Percentiles rank a stretch among this genome's conserved stretches.
These are phyloP conservation scores for Prunus davidiana DNA, from an alignment of 306 rosid species.

Conservation along the genomic window DNA sequence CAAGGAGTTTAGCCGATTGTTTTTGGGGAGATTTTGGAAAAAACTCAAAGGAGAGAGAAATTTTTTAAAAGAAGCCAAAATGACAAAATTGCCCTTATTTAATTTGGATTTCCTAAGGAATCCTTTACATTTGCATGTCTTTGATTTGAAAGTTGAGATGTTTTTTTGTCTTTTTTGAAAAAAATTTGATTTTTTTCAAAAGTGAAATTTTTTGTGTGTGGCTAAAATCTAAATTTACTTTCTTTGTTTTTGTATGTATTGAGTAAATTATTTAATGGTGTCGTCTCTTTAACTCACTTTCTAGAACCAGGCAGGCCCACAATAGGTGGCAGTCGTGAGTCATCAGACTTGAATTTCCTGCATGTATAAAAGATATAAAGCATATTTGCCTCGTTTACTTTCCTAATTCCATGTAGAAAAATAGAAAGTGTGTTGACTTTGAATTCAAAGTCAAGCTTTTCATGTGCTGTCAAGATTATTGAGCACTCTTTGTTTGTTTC, in stretches of 20 bases:
- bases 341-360: not conserved
- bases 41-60: no score
- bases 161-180: no score
- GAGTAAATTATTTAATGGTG: no score
- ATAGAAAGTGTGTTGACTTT: slow-evolving; percentile 5
- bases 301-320: not conserved
- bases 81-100: no score
- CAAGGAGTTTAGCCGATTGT: not conserved
- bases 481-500: not conserved
- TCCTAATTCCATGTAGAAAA: not conserved
- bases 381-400: not conserved
- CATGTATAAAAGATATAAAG: not conserved
- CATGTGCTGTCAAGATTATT: not conserved
- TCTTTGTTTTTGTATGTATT: not conserved
- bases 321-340: not conserved
- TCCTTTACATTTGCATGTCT: no score
- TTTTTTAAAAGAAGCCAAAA: no score
- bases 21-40: no score
- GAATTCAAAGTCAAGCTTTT: slow-evolving; percentile 5
- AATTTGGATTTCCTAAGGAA: no score
- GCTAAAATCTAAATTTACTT: no score
- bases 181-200: accelerated
- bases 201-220: no score
- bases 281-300: not conserved
- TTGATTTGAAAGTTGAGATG: no score